These are phyloP conservation scores for Metahyphopichia silvanorum DNA, from an alignment of 805 yeast species.

Conservation along the genomic window DNA sequence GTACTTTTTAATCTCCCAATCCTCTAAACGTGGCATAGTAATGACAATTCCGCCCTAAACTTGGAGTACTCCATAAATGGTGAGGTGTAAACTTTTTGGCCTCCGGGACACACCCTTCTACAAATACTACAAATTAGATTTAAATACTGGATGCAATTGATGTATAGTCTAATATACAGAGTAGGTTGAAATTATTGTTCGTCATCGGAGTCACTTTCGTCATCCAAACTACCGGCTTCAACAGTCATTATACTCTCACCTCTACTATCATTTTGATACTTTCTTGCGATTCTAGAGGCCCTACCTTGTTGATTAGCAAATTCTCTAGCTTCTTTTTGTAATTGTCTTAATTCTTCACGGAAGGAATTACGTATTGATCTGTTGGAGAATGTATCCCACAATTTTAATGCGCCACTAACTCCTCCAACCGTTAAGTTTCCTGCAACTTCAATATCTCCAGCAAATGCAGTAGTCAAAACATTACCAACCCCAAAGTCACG, in stretches of 20 bases:
- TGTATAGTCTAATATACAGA: too few species aligned
- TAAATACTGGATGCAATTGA: too few species aligned
- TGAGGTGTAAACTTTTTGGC: too few species aligned
- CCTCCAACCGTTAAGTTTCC: conserved; percentile 90
- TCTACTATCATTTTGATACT: conserved; percentile 48
- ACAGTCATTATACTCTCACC: conserved; percentile 59
- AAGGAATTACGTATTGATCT: conserved; percentile 70
- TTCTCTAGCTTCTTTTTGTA: conserved; percentile 56
- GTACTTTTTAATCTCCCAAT: conserved; percentile 94
- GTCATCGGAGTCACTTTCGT: conserved; percentile 58
- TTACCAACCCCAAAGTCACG: conserved; percentile 95
- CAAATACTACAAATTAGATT: too few species aligned
- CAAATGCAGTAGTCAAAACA: conserved; percentile 78
- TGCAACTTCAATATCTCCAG: conserved; percentile 81
- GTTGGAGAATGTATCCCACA: conserved; percentile 91
- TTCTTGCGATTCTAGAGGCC: conserved; percentile 73
- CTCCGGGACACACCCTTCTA: too few species aligned
- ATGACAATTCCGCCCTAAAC: too few species aligned
- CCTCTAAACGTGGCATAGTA: conserved; percentile 79
- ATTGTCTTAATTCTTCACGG: conserved; percentile 49
- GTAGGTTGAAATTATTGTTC: too few species aligned
- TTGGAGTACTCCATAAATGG: too few species aligned
- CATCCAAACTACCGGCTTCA: conserved; percentile 55
- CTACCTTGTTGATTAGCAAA: conserved; percentile 55
- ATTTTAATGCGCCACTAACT: conserved; percentile 73